Percentiles rank a stretch among this genome's conserved stretches.
These are phyloP conservation scores for Diatrype stigma DNA, from an alignment of 2,329 filamentous ascomycete species.

Conservation along the genomic window DNA sequence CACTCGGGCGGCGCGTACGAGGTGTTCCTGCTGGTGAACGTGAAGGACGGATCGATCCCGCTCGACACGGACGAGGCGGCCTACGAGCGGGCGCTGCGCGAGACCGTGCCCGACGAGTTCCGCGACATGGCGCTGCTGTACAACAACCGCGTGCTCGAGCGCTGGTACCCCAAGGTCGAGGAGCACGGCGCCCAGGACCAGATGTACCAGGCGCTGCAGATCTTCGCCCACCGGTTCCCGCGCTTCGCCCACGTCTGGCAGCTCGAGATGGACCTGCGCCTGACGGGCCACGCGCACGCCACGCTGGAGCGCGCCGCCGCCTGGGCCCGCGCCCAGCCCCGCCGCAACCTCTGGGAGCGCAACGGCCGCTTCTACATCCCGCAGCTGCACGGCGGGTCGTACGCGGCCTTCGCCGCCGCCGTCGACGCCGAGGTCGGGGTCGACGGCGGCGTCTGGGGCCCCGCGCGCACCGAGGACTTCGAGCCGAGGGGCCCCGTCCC, in stretches of 20 bases:
- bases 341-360: constrained; percentile 69
- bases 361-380: constrained; percentile 72
- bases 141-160: constrained; percentile 62
- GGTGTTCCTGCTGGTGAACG: constrained; percentile 56
- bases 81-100: constrained; percentile 47
- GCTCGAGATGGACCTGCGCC: constrained; percentile 62
- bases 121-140: constrained; percentile 62
- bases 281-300: constrained; percentile 61
- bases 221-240: constrained; percentile 57
- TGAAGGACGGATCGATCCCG: constrained; percentile 50
- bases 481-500: constrained; percentile 38
- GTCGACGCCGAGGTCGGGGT: constrained; percentile 37
- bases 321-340: constrained; percentile 63
- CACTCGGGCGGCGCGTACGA: constrained; percentile 59
- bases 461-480: constrained; percentile 37
- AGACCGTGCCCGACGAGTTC: constrained; percentile 58
- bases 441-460: constrained; percentile 46
- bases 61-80: constrained; percentile 47
- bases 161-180: constrained; percentile 60
- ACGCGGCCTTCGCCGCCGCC: constrained; percentile 52
- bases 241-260: constrained; percentile 63
- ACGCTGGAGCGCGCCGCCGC: constrained; percentile 59
- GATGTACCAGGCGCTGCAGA: constrained; percentile 24
- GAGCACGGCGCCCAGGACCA: constrained; percentile 30
- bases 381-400: constrained; percentile 60